Percentiles rank a stretch among this genome's conserved stretches.
Conservation (phyloP, 2,329 filamentous ascomycete genomes). For the Fusarium bulbicola region DNA sequence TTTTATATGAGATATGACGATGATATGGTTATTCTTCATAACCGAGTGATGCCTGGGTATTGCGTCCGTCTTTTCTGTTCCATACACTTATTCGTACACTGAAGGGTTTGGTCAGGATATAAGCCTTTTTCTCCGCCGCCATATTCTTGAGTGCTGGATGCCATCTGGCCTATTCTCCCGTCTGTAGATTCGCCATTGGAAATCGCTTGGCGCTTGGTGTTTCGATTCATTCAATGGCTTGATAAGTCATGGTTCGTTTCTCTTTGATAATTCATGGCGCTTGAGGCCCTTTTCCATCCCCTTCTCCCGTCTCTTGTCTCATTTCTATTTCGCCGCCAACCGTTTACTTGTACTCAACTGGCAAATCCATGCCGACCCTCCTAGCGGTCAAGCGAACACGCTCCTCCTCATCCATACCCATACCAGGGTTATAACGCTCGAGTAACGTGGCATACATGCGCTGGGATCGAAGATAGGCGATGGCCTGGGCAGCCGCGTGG, state of each 20-base stretch:
- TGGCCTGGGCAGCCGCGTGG: conserved; percentile 73
- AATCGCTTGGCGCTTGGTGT: neutral
- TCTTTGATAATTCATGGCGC: neutral
- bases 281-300: neutral
- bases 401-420: conserved; percentile 88
- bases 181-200: neutral
- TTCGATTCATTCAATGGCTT: neutral
- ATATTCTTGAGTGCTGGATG: neutral
- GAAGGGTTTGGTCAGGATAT: neutral
- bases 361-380: conserved; percentile 90
- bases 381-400: conserved; percentile 83
- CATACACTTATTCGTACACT: conserved; percentile 36
- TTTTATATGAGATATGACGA: conserved; percentile 32
- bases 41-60: conserved; percentile 19
- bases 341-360: conserved; percentile 62
- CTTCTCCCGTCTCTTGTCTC: neutral
- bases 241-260: neutral
- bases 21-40: conserved; percentile 8
- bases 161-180: neutral
- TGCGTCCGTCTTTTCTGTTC: conserved; percentile 11
- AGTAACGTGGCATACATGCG: conserved; percentile 81
- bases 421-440: conserved; percentile 93
- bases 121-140: neutral
- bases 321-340: neutral
- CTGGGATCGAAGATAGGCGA: conserved; percentile 86